Evolutionary conservation across 306 rosid species (phyloP).

Genomic region (Prunus kanzakura): DNA sequence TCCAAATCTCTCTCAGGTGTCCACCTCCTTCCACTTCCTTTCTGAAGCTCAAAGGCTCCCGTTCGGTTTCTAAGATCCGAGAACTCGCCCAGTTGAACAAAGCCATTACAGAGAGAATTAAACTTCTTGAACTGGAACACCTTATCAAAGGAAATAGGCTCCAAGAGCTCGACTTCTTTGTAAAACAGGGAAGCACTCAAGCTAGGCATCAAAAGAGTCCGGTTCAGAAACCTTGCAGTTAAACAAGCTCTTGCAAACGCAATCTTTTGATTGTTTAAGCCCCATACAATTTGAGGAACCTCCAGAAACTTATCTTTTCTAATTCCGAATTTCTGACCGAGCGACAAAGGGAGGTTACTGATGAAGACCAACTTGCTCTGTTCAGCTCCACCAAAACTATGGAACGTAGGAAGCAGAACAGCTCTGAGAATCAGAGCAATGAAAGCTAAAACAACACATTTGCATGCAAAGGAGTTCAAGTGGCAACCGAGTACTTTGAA

Average conservation of each 20-base stretch:
- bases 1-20: conserved; percentile 70
- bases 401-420: conserved; percentile 43
- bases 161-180: conserved; percentile 72
- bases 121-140: conserved; percentile 68
- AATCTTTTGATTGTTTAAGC: conserved; percentile 88
- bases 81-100: conserved; percentile 55
- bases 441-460: conserved; percentile 55
- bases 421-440: conserved; percentile 57
- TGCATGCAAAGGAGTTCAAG: conserved; percentile 51
- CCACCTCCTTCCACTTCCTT: conserved; percentile 98
- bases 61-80: conserved; percentile 47
- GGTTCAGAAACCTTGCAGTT: conserved; percentile 77
- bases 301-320: conserved; percentile 62
- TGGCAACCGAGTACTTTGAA: conserved; percentile 33
- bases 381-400: conserved; percentile 37
- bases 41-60: conserved; percentile 48
- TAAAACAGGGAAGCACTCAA: conserved; percentile 88
- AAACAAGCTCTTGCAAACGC: conserved; percentile 89
- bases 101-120: conserved; percentile 58
- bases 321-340: conserved; percentile 29
- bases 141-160: conserved; percentile 75
- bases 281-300: conserved; percentile 93
- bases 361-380: conserved; percentile 37
- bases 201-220: conserved; percentile 90
- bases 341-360: conserved; percentile 27